phyloP scores from a whole-genome alignment of 2,329 filamentous ascomycete genomes.

The Ascocoryne sarcoides region DNA sequence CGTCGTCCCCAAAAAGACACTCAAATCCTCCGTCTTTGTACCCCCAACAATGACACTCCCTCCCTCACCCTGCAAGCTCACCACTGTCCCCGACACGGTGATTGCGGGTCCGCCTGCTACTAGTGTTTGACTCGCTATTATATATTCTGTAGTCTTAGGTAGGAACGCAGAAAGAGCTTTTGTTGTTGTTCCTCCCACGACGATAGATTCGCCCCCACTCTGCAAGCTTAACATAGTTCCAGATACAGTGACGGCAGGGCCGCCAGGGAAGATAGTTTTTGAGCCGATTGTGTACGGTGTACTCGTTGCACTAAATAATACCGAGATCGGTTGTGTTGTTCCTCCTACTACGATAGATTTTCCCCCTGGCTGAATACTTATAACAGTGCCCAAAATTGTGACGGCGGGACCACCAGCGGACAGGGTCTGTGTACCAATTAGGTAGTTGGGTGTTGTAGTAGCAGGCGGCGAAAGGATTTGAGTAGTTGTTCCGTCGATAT shows the following conservation, averaged over 20 bases:
- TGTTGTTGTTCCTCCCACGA: slow-evolving; percentile 1
- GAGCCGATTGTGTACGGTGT: slow-evolving; percentile 1
- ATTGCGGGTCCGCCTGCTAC: background rate
- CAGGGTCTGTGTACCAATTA: slow-evolving; percentile 3
- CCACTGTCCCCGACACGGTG: background rate
- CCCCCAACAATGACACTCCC: background rate
- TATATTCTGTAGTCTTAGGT: background rate
- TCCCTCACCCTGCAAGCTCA: background rate
- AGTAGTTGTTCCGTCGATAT: background rate
- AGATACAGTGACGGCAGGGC: slow-evolving; percentile 2
- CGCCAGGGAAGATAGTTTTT: slow-evolving; percentile 1
- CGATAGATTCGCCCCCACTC: slow-evolving; percentile 1
- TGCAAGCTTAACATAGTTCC: slow-evolving; percentile 3
- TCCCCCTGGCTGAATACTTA: slow-evolving; percentile 1
- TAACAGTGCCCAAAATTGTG: slow-evolving; percentile 2
- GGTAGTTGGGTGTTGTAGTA: background rate
- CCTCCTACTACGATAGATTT: slow-evolving; percentile 1
- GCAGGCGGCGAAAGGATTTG: background rate
- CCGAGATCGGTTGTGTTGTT: background rate
- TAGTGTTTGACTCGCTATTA: slow-evolving; percentile 1
- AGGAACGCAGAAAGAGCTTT: background rate
- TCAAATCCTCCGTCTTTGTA: background rate
- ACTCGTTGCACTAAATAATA: background rate
- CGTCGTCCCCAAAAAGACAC: background rate
- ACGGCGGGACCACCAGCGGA: slow-evolving; percentile 1